These are phyloP conservation scores for Pterocarpus macrocarpus DNA, from an alignment of 306 rosid genomes.

Conservation along the genomic window DNA sequence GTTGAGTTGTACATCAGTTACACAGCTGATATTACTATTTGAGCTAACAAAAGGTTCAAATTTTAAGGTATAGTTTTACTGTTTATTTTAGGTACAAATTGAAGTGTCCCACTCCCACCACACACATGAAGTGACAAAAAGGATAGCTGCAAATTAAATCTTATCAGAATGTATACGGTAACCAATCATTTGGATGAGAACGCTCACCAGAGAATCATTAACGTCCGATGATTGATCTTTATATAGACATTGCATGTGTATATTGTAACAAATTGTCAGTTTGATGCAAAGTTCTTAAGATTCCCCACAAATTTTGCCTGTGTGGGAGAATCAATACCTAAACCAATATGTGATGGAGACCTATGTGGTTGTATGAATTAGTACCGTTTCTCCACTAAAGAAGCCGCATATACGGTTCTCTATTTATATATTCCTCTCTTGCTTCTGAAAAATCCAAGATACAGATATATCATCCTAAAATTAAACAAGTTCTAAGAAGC, in stretches of 20 bases:
- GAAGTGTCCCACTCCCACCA: constrained; percentile 4
- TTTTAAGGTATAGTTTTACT: constrained; percentile 34
- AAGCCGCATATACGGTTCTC: constrained; percentile 23
- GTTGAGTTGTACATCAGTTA: constrained; percentile 8
- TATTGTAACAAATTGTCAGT: constrained; percentile 8
- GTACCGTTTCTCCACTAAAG: constrained; percentile 44
- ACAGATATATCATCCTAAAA: constrained; percentile 18
- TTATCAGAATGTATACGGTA: constrained; percentile 37
- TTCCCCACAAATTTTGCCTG: constrained; percentile 41
- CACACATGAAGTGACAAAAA: constrained; percentile 43
- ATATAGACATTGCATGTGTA: constrained; percentile 38
- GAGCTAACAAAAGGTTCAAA: constrained; percentile 13
- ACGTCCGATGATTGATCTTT: constrained; percentile 42
- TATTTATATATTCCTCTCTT: constrained; percentile 37
- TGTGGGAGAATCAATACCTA: constrained; percentile 49
- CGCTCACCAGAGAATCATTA: constrained; percentile 48
- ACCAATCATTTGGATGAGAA: constrained; percentile 41
- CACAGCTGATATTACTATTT: not conserved
- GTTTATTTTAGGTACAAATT: constrained; percentile 48
- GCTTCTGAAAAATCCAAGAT: constrained; percentile 4
- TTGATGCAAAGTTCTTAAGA: constrained; percentile 50
- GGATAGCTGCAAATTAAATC: constrained; percentile 3
- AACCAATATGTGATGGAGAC: constrained; percentile 42
- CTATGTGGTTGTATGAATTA: constrained; percentile 38
- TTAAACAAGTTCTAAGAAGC: not conserved